Percentiles rank a stretch among this genome's conserved stretches.
Conservation (phyloP, 306 rosid species). For the Styphnolobium japonicum region DNA sequence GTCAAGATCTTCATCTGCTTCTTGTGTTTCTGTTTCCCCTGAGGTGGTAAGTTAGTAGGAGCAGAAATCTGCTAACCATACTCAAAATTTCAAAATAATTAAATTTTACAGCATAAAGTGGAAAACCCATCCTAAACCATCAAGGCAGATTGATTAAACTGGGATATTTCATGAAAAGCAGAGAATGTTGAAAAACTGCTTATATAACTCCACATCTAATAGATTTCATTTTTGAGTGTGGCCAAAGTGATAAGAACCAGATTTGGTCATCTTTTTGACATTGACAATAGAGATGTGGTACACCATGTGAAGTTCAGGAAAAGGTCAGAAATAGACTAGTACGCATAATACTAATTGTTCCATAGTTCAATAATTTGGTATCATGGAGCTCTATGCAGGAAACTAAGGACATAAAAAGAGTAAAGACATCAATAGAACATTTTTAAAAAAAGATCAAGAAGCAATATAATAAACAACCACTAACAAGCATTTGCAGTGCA, state of each 20-base stretch:
- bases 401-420: not conserved
- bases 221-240: not conserved
- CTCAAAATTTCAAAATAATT: not conserved
- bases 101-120: not conserved
- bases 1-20: not conserved
- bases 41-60: not conserved
- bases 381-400: not conserved
- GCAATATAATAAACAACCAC: constrained; percentile 26
- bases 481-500: constrained; percentile 72
- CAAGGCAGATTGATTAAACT: not conserved
- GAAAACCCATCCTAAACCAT: not conserved
- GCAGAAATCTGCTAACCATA: not conserved
- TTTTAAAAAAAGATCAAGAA: not conserved
- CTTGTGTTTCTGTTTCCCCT: constrained; percentile 16
- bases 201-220: not conserved
- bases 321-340: not conserved
- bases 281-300: not conserved
- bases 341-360: not conserved
- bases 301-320: not conserved
- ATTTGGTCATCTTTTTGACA: not conserved
- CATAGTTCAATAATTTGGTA: not conserved
- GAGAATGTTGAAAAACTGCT: not conserved
- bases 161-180: not conserved
- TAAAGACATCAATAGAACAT: not conserved
- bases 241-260: not conserved